Conservation (phyloP, 257 asterid genomes). For the Cinchona pubescens region DNA sequence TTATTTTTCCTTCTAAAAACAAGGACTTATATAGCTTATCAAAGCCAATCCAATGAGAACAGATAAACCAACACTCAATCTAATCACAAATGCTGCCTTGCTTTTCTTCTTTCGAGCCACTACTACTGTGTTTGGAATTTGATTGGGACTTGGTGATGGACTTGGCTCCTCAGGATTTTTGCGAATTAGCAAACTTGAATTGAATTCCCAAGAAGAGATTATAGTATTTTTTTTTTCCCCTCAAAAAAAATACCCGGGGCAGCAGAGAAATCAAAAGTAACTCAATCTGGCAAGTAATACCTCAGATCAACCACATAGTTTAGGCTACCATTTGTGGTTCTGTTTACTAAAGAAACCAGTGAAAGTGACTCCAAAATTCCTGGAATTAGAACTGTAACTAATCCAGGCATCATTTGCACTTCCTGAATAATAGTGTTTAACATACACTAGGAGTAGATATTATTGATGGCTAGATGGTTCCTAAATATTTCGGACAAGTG, state of each 20-base stretch:
- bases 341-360: conserved; percentile 6
- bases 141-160: no score
- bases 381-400: conserved; percentile 20
- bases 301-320: conserved; percentile 24
- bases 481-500: neutral
- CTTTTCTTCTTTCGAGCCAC: neutral
- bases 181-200: conserved; percentile 22
- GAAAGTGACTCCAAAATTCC: conserved; percentile 21
- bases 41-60: neutral
- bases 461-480: neutral
- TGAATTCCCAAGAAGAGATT: conserved; percentile 49
- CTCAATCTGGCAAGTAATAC: conserved; percentile 34
- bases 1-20: conserved; percentile 13
- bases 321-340: conserved; percentile 9
- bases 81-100: conserved; percentile 19
- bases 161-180: neutral
- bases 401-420: conserved; percentile 27
- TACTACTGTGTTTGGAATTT: no score
- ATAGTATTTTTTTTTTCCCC: conserved; percentile 23
- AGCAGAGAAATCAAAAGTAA: conserved; percentile 42
- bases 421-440: conserved; percentile 15
- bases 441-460: conserved; percentile 20
- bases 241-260: conserved; percentile 32
- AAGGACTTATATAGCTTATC: neutral
- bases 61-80: conserved; percentile 19